These are phyloP conservation scores for Lumnitzera littorea DNA, from an alignment of 345 rosid species.

Conservation along the genomic window DNA sequence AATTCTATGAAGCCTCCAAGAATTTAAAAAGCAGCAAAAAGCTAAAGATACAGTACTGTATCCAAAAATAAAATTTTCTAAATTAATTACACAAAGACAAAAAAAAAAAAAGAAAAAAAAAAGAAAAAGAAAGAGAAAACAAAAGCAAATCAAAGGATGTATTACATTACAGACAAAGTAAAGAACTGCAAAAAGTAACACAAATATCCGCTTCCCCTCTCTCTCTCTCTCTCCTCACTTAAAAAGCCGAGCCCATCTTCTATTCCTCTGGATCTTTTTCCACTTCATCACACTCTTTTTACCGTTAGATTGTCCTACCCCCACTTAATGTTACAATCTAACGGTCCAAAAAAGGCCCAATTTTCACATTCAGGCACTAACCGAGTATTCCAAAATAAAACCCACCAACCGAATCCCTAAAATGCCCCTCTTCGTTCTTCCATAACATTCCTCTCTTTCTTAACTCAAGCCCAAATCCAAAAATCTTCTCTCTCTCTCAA, in stretches of 20 bases:
- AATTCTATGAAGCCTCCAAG: too few species aligned
- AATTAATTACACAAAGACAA: background rate
- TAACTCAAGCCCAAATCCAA: background rate
- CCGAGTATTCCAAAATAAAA: background rate
- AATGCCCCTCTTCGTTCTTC: conserved; percentile 5
- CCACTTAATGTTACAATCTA: too few species aligned
- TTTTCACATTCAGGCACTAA: too few species aligned
- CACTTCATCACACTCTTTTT: too few species aligned
- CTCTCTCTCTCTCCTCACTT: background rate
- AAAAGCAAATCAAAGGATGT: background rate
- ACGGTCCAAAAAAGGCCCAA: too few species aligned
- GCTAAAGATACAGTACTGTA: too few species aligned
- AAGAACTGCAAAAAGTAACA: background rate
- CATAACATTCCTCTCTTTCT: conserved; percentile 8
- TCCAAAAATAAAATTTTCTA: too few species aligned
- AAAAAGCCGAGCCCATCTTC: background rate
- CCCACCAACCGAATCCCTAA: background rate
- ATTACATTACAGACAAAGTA: background rate
- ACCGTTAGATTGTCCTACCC: too few species aligned
- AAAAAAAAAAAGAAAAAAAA: background rate
- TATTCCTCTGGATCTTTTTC: too few species aligned
- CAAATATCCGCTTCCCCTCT: background rate
- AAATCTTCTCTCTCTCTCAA: background rate
- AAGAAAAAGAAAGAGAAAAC: background rate
- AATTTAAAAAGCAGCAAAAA: too few species aligned